Evolutionary conservation across 768 basidiomycete genomes (phyloP), one percentile per base, ranked within the genome.

Genomic region (Calocera cornea): DNA sequence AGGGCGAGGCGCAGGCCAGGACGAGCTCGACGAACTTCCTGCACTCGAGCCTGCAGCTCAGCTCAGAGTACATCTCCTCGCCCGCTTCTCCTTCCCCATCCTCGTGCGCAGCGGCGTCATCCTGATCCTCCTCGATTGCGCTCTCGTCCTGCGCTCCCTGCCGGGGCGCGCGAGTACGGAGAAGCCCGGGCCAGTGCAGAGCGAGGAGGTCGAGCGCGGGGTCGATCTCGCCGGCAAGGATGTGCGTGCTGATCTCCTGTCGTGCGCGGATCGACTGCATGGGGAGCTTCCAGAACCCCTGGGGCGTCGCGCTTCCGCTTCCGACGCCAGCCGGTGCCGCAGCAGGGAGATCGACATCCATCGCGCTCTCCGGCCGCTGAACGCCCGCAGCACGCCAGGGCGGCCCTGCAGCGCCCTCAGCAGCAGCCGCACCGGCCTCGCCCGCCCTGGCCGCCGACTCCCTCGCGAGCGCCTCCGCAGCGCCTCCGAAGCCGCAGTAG

Each of bases 11-110:
- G 54, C 7, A 60, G 54, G 54, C 84, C 71, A 92, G 73, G 16
- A 90, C 83, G 33, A 92, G 82, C 75, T 94, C 92, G 50, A 94
- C 86, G 72, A 94, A 92, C 76, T 88, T 90, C 72, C 90, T 83
- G 77, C 90, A 91, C 29, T 87, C 83, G 71, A 95, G 76, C 75
- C 89, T 90, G 80, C 93, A 89, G n/a, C 83, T 76, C 77, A 93
- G 82, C 17, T 90, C 78, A 10, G 87, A 86, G 41, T 83, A 60
- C 81, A 66, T 90, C 87, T 31, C 83, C 83, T 41, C 24, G 50
- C 40, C 54, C 34, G 1, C 34, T 17, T 41, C 68, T 65, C 65
- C 68, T 10, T 64, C 68, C 17, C 31, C 34, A 12, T 65, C 68
- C 22, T 47, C 64, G n/a, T n/a, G n/a, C n/a, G n/a, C n/a, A n/a